These are phyloP conservation scores for Effrenium voratum DNA, from an alignment of 73 alveolate genomes.

Conservation along the genomic window DNA sequence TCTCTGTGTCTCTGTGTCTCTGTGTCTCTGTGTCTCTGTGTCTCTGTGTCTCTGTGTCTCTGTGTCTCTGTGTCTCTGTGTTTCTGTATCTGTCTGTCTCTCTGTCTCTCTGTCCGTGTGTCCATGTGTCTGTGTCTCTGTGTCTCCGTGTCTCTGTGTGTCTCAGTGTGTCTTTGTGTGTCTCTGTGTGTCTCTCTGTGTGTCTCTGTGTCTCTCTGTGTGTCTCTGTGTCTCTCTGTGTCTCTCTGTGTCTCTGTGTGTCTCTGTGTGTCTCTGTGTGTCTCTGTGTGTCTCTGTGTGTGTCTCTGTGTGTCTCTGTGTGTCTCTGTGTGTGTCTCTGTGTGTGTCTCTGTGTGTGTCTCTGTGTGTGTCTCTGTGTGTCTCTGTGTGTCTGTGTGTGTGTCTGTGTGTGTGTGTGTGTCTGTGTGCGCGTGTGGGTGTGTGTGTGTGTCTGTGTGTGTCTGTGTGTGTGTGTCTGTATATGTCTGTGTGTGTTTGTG, in stretches of 20 bases:
- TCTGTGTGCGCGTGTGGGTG: background rate
- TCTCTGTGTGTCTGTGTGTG: background rate
- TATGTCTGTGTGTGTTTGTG: background rate
- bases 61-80: background rate
- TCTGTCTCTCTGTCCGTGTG: background rate
- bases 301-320: background rate
- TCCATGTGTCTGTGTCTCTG: background rate
- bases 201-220: background rate
- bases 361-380: background rate
- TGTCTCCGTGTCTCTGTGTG: background rate
- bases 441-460: background rate
- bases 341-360: background rate
- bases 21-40: background rate
- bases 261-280: background rate
- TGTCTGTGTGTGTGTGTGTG: background rate
- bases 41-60: background rate
- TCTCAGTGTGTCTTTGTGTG: background rate
- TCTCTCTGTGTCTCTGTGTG: background rate
- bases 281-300: background rate
- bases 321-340: background rate
- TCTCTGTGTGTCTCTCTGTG: background rate
- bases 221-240: background rate
- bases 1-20: background rate
- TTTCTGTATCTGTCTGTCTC: background rate
- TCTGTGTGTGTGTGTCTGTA: too few species aligned